These are phyloP conservation scores for Fusarium sp. DNA, from an alignment of 2,329 filamentous ascomycete species.

Conservation along the genomic window DNA sequence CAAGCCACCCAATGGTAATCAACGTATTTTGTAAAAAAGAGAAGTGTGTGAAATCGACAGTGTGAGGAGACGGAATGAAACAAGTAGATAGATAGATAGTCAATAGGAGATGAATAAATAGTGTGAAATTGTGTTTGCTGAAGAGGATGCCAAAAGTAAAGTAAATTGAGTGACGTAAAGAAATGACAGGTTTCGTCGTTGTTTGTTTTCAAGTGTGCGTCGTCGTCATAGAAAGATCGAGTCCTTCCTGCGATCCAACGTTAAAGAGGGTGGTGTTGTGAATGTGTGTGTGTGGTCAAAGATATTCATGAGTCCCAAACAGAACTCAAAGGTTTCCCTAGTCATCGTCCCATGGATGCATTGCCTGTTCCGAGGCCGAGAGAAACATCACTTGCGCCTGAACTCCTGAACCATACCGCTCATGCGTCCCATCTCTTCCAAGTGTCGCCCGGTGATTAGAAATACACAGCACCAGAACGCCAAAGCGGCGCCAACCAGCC, in stretches of 20 bases:
- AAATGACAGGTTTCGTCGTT: constrained; percentile 21
- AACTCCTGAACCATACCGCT: constrained; percentile 43
- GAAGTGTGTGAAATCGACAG: background rate
- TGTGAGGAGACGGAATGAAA: background rate
- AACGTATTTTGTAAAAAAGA: background rate
- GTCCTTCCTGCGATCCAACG: constrained; percentile 15
- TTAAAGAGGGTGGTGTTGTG: constrained; percentile 15
- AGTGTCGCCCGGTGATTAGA: constrained; percentile 31
- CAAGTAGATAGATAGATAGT: background rate
- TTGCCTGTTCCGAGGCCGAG: constrained; percentile 4
- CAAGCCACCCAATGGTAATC: background rate
- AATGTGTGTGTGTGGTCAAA: constrained; percentile 18
- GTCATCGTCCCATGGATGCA: constrained; percentile 5
- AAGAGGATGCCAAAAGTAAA: background rate
- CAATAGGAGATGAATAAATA: background rate
- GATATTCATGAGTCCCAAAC: constrained; percentile 12
- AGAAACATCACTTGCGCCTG: constrained; percentile 31
- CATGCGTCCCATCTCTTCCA: constrained; percentile 30
- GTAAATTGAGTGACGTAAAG: constrained; percentile 10
- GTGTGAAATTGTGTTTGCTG: background rate
- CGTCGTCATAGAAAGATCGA: constrained; percentile 21
- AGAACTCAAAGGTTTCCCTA: constrained; percentile 9
- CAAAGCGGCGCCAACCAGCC: constrained; percentile 23
- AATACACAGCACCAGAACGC: constrained; percentile 44
- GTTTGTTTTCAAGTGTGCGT: constrained; percentile 9